These are phyloP conservation scores for Metschnikowia reukaufii DNA, from an alignment of 805 yeast genomes.

Conservation along the genomic window DNA sequence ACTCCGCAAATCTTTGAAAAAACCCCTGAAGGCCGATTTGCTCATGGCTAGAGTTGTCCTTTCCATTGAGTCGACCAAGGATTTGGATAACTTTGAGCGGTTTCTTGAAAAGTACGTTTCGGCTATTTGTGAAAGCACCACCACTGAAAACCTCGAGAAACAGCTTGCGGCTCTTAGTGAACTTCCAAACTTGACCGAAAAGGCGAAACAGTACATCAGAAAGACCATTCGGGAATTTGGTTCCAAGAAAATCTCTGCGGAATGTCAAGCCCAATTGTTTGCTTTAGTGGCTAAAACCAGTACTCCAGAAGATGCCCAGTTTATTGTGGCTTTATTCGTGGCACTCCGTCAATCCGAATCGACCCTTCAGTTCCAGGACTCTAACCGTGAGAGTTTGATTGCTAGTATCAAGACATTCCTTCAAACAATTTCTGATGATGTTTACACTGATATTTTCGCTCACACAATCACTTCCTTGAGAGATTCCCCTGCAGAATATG, in stretches of 20 bases:
- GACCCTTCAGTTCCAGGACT: no score
- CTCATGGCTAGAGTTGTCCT: constrained; percentile 12
- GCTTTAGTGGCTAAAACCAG: constrained; percentile 9
- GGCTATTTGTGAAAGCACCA: constrained; percentile 2
- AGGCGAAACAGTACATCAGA: neutral
- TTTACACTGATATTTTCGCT: constrained; percentile 16
- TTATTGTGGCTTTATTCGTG: constrained; percentile 16
- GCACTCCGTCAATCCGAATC: constrained; percentile 8
- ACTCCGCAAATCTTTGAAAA: neutral
- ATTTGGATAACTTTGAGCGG: constrained; percentile 4
- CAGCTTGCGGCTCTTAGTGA: constrained; percentile 9
- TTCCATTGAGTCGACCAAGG: constrained; percentile 4
- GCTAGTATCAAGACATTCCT: constrained; percentile 6
- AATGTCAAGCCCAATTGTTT: constrained; percentile 10
- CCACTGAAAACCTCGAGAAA: constrained; percentile 4
- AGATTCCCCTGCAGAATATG: constrained; percentile 13
- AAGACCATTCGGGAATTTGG: constrained; percentile 11
- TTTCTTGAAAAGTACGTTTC: constrained; percentile 7
- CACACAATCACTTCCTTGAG: constrained; percentile 21
- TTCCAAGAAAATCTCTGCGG: neutral
- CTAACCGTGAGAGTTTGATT: neutral
- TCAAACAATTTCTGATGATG: constrained; percentile 1
- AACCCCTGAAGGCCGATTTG: constrained; percentile 6
- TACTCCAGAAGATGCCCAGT: constrained; percentile 4
- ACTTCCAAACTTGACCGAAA: constrained; percentile 3